phyloP scores from a whole-genome alignment of 2,329 filamentous ascomycete species.

The Pseudogymnoascus sp. region DNA sequence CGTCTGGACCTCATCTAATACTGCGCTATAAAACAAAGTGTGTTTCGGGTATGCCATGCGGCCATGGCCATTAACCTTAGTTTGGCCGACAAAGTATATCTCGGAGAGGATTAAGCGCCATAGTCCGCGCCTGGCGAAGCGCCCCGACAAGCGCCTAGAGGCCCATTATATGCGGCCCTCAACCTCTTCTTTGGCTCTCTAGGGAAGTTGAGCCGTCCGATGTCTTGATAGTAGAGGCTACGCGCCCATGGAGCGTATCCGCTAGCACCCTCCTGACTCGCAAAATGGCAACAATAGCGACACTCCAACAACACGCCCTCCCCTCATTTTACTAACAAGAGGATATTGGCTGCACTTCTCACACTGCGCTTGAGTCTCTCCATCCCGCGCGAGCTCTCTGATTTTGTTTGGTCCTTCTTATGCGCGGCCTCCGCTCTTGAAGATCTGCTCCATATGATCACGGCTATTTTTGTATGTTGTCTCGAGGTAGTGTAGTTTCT shows the following conservation, averaged over 20 bases:
- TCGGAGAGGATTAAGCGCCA: neutral
- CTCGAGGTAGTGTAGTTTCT: slow-evolving; percentile 88
- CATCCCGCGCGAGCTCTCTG: neutral
- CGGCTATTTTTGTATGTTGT: slow-evolving; percentile 92
- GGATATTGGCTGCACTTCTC: neutral
- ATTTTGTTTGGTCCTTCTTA: slow-evolving; percentile 14
- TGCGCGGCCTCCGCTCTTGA: slow-evolving; percentile 43
- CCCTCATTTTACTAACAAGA: slow-evolving; percentile 4
- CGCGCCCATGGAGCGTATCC: neutral
- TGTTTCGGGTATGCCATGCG: slow-evolving; percentile 7
- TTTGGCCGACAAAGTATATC: neutral
- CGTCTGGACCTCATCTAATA: neutral
- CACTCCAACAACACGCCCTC: neutral
- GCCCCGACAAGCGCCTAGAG: neutral
- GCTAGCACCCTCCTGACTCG: neutral
- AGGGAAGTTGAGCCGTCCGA: neutral
- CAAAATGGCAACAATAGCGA: neutral
- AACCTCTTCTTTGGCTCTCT: neutral
- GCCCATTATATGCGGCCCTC: neutral
- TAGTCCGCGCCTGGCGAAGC: neutral
- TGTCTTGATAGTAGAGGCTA: neutral
- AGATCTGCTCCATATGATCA: slow-evolving; percentile 82
- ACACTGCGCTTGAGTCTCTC: neutral
- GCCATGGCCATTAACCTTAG: neutral
- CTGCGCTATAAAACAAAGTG: slow-evolving; percentile 7